Conservation (phyloP, 2,329 filamentous ascomycete genomes). For the Aureobasidium melanogenum region DNA sequence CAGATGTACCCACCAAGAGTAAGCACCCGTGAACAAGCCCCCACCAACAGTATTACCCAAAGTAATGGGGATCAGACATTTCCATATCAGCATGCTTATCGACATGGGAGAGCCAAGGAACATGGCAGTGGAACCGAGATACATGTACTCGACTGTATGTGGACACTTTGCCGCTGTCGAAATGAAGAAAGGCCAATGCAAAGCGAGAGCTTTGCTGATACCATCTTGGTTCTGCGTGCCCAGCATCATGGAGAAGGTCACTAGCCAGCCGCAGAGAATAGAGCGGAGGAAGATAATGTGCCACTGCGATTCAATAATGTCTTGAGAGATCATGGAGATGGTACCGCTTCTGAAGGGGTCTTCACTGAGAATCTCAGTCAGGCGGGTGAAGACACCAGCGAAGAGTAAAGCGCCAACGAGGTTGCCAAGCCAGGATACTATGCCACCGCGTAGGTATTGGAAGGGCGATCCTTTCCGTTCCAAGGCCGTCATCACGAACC, state of each 20-base stretch:
- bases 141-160: constrained; percentile 26
- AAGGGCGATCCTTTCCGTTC: constrained; percentile 16
- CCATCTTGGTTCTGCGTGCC: constrained; percentile 23
- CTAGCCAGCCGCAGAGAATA: constrained; percentile 22
- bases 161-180: constrained; percentile 20
- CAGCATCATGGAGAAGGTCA: constrained; percentile 20
- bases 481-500: constrained; percentile 19
- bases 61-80: constrained; percentile 21
- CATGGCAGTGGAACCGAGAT: constrained; percentile 19
- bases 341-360: constrained; percentile 18
- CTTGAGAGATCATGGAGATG: constrained; percentile 17
- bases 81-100: constrained; percentile 20
- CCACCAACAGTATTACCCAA: constrained; percentile 22
- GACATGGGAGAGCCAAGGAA: constrained; percentile 19
- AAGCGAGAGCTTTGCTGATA: constrained; percentile 21
- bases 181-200: constrained; percentile 23
- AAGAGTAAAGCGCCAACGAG: constrained; percentile 18
- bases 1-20: constrained; percentile 14
- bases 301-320: constrained; percentile 20
- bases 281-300: constrained; percentile 21
- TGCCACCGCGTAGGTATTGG: constrained; percentile 16
- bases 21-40: constrained; percentile 17
- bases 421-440: constrained; percentile 19
- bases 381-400: constrained; percentile 15
- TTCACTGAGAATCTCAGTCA: constrained; percentile 16